Percentiles rank a stretch among this genome's conserved stretches.
These are phyloP conservation scores for Aspergillaceae sp. DNA, from an alignment of 2,329 filamentous ascomycete species.

Conservation along the genomic window DNA sequence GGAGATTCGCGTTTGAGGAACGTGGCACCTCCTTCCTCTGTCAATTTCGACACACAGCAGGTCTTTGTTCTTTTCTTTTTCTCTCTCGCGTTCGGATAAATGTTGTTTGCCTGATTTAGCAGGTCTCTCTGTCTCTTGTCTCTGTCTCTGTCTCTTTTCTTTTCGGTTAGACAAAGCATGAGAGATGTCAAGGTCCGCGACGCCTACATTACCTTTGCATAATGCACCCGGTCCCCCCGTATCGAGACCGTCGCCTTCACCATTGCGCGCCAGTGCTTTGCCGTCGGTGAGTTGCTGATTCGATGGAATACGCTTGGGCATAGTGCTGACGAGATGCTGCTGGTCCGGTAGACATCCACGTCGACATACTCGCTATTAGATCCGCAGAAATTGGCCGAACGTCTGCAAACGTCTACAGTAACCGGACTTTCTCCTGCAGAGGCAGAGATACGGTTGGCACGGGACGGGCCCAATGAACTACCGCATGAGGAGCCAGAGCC, in stretches of 20 bases:
- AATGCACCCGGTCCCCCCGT: constrained; percentile 35
- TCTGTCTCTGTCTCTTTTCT: too few species aligned
- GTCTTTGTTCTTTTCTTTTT: neutral
- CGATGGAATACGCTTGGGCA: too few species aligned
- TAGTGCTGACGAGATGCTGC: neutral
- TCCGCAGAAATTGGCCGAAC: constrained; percentile 67
- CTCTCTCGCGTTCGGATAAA: constrained; percentile 19
- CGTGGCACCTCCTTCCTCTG: constrained; percentile 23
- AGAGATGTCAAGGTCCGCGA: constrained; percentile 56
- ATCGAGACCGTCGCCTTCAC: constrained; percentile 22
- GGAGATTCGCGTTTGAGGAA: constrained; percentile 13
- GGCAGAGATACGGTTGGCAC: constrained; percentile 67
- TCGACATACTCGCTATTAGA: constrained; percentile 56
- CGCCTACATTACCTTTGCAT: constrained; percentile 51
- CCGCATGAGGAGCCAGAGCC: constrained; percentile 90
- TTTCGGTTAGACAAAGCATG: constrained; percentile 26
- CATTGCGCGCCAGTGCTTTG: constrained; percentile 19
- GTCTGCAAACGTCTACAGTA: constrained; percentile 67
- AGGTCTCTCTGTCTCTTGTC: constrained; percentile 6
- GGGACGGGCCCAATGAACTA: constrained; percentile 86
- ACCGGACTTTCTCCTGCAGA: constrained; percentile 78
- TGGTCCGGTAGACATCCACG: constrained; percentile 30
- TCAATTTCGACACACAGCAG: constrained; percentile 4
- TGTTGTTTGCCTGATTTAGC: constrained; percentile 10
- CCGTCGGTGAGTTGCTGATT: constrained; percentile 24